phyloP scores from a whole-genome alignment of 495 filamentous ascomycete genomes.

The Immersiella caudata region DNA sequence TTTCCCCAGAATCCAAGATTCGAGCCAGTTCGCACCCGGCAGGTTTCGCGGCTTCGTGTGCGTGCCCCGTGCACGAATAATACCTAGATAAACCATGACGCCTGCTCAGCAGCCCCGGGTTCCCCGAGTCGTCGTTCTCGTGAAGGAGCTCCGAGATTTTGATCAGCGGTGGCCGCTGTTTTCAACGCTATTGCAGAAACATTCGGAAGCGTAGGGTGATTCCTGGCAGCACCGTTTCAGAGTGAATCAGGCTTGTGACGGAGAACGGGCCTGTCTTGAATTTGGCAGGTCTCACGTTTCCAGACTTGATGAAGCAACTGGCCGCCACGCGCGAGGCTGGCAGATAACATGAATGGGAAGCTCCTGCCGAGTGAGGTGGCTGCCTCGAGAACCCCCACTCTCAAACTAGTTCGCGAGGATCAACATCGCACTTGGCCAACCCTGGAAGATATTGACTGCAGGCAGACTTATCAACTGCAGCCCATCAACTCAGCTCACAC shows the following conservation, averaged over 20 bases:
- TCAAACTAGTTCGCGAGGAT: neutral
- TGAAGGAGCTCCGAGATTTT: slow-evolving; percentile 10
- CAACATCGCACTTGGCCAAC: neutral
- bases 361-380: neutral
- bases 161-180: slow-evolving; percentile 1
- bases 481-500: neutral
- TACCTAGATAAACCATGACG: neutral
- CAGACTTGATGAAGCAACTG: neutral
- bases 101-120: neutral
- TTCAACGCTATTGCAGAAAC: neutral
- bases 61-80: no score
- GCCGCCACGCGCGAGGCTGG: neutral
- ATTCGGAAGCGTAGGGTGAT: neutral
- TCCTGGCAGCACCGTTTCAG: slow-evolving; percentile 9
- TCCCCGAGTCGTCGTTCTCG: neutral
- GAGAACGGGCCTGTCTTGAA: slow-evolving; percentile 6
- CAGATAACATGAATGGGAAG: neutral
- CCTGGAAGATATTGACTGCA: slow-evolving; percentile 7
- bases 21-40: neutral
- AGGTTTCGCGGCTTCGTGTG: neutral
- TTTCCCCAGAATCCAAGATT: neutral
- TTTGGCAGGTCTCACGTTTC: slow-evolving; percentile 5
- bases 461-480: slow-evolving; percentile 11
- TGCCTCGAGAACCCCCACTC: slow-evolving; percentile 8
- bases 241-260: slow-evolving; percentile 11